A percentile compares a stretch with the other conserved stretches of the same genome.
Evolutionary conservation across 768 basidiomycete genomes (phyloP).

Genomic region (Mycena kentingensis): DNA sequence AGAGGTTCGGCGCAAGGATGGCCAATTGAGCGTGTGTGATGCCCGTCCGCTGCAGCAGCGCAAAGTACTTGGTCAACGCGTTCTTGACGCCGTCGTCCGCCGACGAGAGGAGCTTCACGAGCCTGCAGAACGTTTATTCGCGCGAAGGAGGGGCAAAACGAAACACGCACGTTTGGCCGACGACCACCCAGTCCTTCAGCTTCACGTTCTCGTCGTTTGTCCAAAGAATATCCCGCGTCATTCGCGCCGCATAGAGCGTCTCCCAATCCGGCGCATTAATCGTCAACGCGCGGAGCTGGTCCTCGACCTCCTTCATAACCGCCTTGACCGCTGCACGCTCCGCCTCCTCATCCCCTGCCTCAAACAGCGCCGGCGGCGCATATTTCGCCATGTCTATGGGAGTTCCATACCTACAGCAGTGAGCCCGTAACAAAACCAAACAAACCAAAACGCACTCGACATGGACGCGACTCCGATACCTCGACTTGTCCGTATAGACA

Average conservation of each 20-base stretch:
- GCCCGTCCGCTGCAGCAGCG: slow-evolving; percentile 52
- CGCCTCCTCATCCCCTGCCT: slow-evolving; percentile 37
- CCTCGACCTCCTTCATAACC: slow-evolving; percentile 54
- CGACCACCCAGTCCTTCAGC: slow-evolving; percentile 51
- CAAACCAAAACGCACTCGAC: slow-evolving; percentile 25
- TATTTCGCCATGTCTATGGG: slow-evolving; percentile 41
- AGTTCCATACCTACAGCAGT: slow-evolving; percentile 50
- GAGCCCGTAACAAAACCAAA: background rate
- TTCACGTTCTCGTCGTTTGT: slow-evolving; percentile 46
- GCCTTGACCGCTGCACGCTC: slow-evolving; percentile 56
- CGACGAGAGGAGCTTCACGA: slow-evolving; percentile 25
- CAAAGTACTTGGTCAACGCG: slow-evolving; percentile 56
- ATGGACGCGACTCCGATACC: slow-evolving; percentile 55
- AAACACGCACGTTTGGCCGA: slow-evolving; percentile 57
- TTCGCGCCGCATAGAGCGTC: slow-evolving; percentile 56
- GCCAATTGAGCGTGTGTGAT: slow-evolving; percentile 54
- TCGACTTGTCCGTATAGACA: slow-evolving; percentile 69
- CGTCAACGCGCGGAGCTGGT: slow-evolving; percentile 51
- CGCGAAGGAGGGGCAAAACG: slow-evolving; percentile 29
- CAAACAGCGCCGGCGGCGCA: slow-evolving; percentile 44
- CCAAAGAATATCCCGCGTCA: slow-evolving; percentile 62
- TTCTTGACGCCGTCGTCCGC: slow-evolving; percentile 36
- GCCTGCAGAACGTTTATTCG: slow-evolving; percentile 37
- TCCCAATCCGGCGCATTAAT: slow-evolving; percentile 75
- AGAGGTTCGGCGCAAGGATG: slow-evolving; percentile 40